Evolutionary conservation across 1,284 basidiomycete genomes (phyloP), one percentile per base, ranked within the genome.

Genomic region (Gymnopus androsaceus): DNA sequence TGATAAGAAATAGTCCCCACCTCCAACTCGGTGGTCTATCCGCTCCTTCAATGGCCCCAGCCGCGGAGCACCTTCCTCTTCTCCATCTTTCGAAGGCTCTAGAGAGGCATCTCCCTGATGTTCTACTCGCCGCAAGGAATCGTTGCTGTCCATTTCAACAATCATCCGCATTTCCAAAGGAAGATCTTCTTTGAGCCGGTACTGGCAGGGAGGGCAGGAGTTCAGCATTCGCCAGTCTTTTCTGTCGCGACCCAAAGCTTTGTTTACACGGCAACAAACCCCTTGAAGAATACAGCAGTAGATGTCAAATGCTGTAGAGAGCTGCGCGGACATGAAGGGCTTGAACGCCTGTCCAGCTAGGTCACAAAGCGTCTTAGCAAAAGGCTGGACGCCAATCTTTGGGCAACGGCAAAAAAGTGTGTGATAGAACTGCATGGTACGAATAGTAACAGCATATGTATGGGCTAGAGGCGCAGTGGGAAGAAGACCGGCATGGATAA

Each of bases 121-220:
- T 23, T 38, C 51, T 34, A 59, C 63, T 15, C 55, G 57, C 42
- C 71, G 70, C 9, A 72, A 56, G 0, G 70, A 72, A 52, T 70
- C 65, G 51, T 71, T 70, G n/a, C n/a, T n/a, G n/a, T n/a, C n/a
- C n/a, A n/a, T n/a, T n/a, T n/a, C n/a, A n/a, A n/a, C n/a, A n/a
- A 71, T 49, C 46, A 63, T 60, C 1, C 51, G 46, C 45, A 67
- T 65, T 2, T 34, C 28, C 1, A 72, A 61, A 0, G 31, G 14
- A 3, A 54, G 57, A 55, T 72, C 66, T 11, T 58, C 61, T 14
- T 62, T 45, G 1, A 66, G 57, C 40, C 62, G 60, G 56, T 69
- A 71, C 0, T 58, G 53, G 47, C 73, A 74, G 9, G 67, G 53
- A 0, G 68, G 63, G 51, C 73, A 74, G 2, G 60, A 53, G 51